Evolutionary conservation across 768 basidiomycete genomes (phyloP).

Genomic region (Tephrocybe rancida): DNA sequence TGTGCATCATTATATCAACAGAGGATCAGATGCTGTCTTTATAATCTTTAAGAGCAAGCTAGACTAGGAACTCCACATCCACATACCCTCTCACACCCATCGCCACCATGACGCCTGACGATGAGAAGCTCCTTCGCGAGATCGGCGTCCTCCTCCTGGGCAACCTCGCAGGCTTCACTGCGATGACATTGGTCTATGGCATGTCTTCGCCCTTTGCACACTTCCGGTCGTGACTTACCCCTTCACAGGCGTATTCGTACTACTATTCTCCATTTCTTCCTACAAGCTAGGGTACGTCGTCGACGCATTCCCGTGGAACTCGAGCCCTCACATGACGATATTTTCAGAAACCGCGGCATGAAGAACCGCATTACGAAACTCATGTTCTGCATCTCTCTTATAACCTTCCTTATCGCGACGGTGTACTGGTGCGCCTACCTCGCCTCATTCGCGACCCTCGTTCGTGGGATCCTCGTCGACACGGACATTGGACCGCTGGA

Average conservation of each 20-base stretch:
- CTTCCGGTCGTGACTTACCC: background rate
- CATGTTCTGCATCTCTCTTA: background rate
- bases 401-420: slow-evolving; percentile 13
- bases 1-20: background rate
- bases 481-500: slow-evolving; percentile 18
- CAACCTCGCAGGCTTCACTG: slow-evolving; percentile 16
- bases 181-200: slow-evolving; percentile 19
- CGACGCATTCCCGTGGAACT: background rate
- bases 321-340: background rate
- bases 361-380: background rate
- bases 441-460: slow-evolving; percentile 18
- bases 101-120: slow-evolving; percentile 4
- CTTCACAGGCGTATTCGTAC: slow-evolving; percentile 15
- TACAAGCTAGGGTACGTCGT: slow-evolving; percentile 16
- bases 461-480: slow-evolving; percentile 17
- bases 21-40: background rate
- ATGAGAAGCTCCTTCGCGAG: slow-evolving; percentile 13
- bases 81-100: background rate
- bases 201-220: background rate
- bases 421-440: slow-evolving; percentile 18
- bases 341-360: slow-evolving; percentile 7
- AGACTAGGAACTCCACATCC: background rate
- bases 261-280: slow-evolving; percentile 11
- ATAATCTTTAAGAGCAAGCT: background rate
- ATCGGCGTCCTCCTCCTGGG: slow-evolving; percentile 17